phyloP scores from a whole-genome alignment of 495 filamentous ascomycete genomes.

The Pyrenopolyporus hunteri region DNA sequence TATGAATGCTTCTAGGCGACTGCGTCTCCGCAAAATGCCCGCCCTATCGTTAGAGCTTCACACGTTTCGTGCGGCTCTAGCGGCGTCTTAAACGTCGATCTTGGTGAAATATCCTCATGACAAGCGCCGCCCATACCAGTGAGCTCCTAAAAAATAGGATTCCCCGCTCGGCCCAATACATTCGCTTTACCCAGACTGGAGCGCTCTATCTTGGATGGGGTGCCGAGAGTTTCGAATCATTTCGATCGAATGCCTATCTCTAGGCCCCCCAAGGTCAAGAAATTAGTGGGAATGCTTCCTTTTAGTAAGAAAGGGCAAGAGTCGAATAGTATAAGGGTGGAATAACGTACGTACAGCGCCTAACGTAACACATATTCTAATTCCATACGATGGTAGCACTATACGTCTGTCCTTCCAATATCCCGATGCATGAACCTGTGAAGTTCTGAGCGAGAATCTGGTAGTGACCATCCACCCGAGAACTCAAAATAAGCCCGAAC shows the following conservation, averaged over 20 bases:
- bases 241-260: no score
- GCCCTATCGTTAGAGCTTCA: constrained; percentile 43
- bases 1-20: constrained; percentile 37
- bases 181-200: no score
- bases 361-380: no score
- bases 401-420: constrained; percentile 20
- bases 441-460: constrained; percentile 1
- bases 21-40: constrained; percentile 28
- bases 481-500: background rate
- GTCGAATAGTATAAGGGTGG: no score
- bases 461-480: background rate
- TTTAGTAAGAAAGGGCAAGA: no score
- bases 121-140: constrained; percentile 58
- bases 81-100: constrained; percentile 43
- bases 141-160: constrained; percentile 45
- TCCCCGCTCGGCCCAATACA: constrained; percentile 41
- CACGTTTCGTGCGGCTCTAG: constrained; percentile 44
- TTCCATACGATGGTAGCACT: constrained; percentile 35
- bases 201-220: no score
- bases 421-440: constrained; percentile 6
- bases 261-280: no score
- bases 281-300: no score
- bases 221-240: no score
- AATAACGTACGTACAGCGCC: no score
- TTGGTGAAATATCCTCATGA: constrained; percentile 60